A percentile compares a stretch with the other conserved stretches of the same genome.
Evolutionary conservation across 2,329 filamentous ascomycete species (phyloP).

Genomic region (Rutstroemia sp.): DNA sequence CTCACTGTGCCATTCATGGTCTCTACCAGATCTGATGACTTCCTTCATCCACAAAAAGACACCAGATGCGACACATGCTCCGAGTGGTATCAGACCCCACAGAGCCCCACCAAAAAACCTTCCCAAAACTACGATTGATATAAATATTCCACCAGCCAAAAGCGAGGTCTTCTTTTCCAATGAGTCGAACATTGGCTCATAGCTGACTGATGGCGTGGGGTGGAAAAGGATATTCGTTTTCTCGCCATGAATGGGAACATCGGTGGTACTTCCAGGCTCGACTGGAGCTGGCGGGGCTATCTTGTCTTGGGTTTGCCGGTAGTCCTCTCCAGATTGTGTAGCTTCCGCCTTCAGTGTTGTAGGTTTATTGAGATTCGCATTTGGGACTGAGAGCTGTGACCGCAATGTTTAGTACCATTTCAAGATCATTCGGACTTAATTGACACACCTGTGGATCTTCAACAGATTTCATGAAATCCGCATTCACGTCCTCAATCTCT

Average conservation of each 20-base stretch:
- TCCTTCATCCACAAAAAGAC: constrained; percentile 90
- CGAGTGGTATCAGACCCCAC: constrained; percentile 69
- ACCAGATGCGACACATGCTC: constrained; percentile 62
- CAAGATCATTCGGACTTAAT: background rate
- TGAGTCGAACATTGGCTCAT: constrained; percentile 75
- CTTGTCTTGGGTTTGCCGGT: constrained; percentile 78
- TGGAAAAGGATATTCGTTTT: constrained; percentile 97
- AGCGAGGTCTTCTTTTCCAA: constrained; percentile 69
- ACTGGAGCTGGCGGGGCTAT: constrained; percentile 87
- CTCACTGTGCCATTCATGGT: constrained; percentile 83
- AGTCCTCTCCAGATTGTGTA: constrained; percentile 67
- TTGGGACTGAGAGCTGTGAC: constrained; percentile 69
- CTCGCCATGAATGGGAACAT: constrained; percentile 92
- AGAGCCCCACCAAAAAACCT: constrained; percentile 72
- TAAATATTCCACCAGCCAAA: constrained; percentile 62
- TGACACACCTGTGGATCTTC: constrained; percentile 61
- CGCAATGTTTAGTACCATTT: background rate
- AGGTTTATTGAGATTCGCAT: constrained; percentile 74
- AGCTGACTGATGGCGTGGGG: constrained; percentile 83
- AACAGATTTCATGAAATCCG: constrained; percentile 60
- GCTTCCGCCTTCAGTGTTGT: constrained; percentile 66
- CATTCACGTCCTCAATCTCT: constrained; percentile 73
- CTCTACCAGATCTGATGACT: constrained; percentile 70
- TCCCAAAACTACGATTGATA: constrained; percentile 69
- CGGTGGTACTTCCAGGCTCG: constrained; percentile 73